Base-by-base conservation (phyloP, 1,284 basidiomycete genomes). In the Leccinum pachyderme region DNA sequence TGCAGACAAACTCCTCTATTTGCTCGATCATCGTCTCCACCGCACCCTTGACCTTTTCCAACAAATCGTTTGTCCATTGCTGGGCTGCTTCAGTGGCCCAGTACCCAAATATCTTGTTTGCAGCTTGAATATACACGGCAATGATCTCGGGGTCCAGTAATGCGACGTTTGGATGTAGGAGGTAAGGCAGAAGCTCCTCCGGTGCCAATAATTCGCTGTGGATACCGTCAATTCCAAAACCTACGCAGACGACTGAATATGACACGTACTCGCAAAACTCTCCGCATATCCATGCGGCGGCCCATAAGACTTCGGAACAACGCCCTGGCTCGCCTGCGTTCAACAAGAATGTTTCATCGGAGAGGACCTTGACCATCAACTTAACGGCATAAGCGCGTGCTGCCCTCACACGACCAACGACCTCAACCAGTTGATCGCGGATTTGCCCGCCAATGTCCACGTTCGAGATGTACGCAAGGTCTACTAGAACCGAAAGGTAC, bases 201-300 rank as follows among this genome's bases (percentile, higher is more conserved):
- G 88, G 86, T 47, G 87, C 86, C 2, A 80, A 72, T 24, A 91
- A 74, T 61, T 90, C 87, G 48, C 89, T 91, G 46, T 35, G 12
- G 25, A 44, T n/a, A 4, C 43, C 28, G 47, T 29, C 24, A 43
- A 53, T 48, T 15, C 63, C 31, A 60, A 58, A 50, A 33, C 35
- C 8, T 50, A 54, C 22, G 22, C 22, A 5, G 6, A 58, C 28
- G 31, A 44, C 43, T 39, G 22, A 45, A 37, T 25, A 47, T 25
- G 49, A 49, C 28, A 56, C 88, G 61, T 56, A 87, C 87, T 83
- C 79, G 78, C 89, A 87, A 69, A 94, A 95, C 72, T 99, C 97
- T 27, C 95, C 95, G 62, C 91, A 93, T 60, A 98, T 91, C 90
- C 92, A 98, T 1, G 93, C 93, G 5, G 93, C 94, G 2, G 95